These are phyloP conservation scores for Sphaerulina vaccinii DNA, from an alignment of 2,329 filamentous ascomycete genomes.

Conservation along the genomic window DNA sequence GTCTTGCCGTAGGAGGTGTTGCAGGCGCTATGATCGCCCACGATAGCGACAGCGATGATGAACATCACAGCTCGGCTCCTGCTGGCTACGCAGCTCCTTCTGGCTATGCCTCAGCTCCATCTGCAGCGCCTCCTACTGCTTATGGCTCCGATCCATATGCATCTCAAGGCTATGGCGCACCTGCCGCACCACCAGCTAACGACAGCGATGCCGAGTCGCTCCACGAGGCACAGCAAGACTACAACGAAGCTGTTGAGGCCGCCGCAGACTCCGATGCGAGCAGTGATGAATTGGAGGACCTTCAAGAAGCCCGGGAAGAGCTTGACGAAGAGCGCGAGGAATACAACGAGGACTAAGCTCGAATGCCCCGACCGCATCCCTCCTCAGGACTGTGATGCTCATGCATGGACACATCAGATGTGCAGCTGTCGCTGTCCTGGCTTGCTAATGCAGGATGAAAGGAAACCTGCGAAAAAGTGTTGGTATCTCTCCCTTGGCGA, in stretches of 20 bases:
- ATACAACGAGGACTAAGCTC: slow-evolving; percentile 22
- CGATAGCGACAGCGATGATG: slow-evolving; percentile 22
- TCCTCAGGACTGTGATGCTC: too few relatives aligned
- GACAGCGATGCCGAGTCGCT: slow-evolving; percentile 24
- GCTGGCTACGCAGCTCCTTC: slow-evolving; percentile 12
- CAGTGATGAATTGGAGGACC: slow-evolving; percentile 25
- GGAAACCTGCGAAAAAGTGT: too few relatives aligned
- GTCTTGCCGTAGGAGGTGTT: slow-evolving; percentile 56
- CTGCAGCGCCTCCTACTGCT: neutral
- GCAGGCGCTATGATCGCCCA: slow-evolving; percentile 57
- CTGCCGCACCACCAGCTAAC: slow-evolving; percentile 9
- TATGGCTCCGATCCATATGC: slow-evolving; percentile 11
- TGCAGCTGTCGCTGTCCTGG: neutral
- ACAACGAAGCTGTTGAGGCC: slow-evolving; percentile 24
- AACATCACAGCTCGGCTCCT: slow-evolving; percentile 8
- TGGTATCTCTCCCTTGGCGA: neutral
- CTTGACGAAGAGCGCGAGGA: slow-evolving; percentile 24
- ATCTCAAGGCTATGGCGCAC: slow-evolving; percentile 5
- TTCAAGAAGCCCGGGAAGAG: slow-evolving; percentile 26
- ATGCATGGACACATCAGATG: too few relatives aligned
- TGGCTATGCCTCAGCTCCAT: neutral
- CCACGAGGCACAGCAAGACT: slow-evolving; percentile 23
- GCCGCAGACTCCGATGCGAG: slow-evolving; percentile 26
- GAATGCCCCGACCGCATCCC: neutral
- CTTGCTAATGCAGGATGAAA: too few relatives aligned